Percentiles rank a stretch among this genome's conserved stretches.
These are phyloP conservation scores for Aspergillus texensis DNA, from an alignment of 2,329 filamentous ascomycete genomes.

Conservation along the genomic window DNA sequence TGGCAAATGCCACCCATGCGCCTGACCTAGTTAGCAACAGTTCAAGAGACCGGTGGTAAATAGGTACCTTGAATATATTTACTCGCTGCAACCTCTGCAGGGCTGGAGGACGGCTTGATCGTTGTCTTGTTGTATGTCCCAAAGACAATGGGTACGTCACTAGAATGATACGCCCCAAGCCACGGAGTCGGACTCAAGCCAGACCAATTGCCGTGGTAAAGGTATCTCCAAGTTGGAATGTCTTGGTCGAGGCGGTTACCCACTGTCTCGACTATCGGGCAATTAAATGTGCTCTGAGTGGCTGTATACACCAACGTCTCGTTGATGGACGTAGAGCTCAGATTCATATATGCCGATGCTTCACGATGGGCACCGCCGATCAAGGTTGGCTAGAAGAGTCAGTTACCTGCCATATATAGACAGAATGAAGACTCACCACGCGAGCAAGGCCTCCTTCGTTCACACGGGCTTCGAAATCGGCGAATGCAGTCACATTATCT, in stretches of 20 bases:
- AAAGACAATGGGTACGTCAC: not conserved
- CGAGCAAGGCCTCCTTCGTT: not conserved
- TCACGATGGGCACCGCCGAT: not conserved
- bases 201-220: not conserved
- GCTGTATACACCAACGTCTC: not conserved
- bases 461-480: not conserved
- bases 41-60: not conserved
- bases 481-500: not conserved
- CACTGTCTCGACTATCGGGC: not conserved
- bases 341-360: not conserved
- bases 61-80: not conserved
- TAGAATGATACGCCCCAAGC: not conserved
- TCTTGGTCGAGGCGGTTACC: not conserved
- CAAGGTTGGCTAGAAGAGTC: not conserved
- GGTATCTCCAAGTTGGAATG: not conserved
- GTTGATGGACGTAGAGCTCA: not conserved
- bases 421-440: not conserved
- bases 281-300: not conserved
- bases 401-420: not conserved
- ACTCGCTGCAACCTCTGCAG: not conserved
- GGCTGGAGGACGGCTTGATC: not conserved
- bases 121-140: not conserved
- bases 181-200: not conserved
- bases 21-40: not conserved
- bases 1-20: not conserved